Evolutionary conservation across 345 rosid genomes (phyloP).

Genomic region (Populus deltoides): DNA sequence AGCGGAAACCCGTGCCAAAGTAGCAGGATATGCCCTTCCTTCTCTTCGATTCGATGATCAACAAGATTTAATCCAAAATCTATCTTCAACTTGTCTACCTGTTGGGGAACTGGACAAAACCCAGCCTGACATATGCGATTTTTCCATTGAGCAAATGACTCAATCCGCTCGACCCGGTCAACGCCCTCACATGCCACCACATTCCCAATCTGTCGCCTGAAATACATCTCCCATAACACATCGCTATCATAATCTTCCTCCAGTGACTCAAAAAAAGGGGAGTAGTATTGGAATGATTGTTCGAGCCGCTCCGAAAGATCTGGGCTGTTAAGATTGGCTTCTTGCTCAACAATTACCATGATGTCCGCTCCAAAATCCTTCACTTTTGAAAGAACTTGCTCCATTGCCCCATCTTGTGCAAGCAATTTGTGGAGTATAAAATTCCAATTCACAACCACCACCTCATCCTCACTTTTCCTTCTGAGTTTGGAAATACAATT

Average conservation of each 20-base stretch:
- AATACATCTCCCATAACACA: background rate
- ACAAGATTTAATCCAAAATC: too few relatives aligned
- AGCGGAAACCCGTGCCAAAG: too few relatives aligned
- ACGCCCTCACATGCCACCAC: conserved; percentile 25
- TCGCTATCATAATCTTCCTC: conserved; percentile 54
- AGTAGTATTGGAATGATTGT: background rate
- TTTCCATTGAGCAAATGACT: conserved; percentile 64
- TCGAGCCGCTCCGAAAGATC: background rate
- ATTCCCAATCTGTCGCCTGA: background rate
- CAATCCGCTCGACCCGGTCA: conserved; percentile 43
- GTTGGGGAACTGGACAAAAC: conserved; percentile 34
- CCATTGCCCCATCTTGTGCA: conserved; percentile 39
- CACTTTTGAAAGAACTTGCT: conserved; percentile 25
- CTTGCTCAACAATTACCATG: background rate
- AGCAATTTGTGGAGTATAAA: conserved; percentile 67
- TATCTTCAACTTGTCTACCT: rapidly evolving
- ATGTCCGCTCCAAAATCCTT: background rate
- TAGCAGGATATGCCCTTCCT: too few relatives aligned
- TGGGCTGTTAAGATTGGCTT: background rate
- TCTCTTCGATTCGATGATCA: too few relatives aligned
- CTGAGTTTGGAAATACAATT: conserved; percentile 52
- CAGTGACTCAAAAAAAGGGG: background rate
- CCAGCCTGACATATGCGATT: conserved; percentile 50
- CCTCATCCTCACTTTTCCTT: conserved; percentile 45
- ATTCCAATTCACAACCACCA: conserved; percentile 71